Base-by-base conservation (phyloP, 306 rosid genomes). In the Coriaria nepalensis region DNA sequence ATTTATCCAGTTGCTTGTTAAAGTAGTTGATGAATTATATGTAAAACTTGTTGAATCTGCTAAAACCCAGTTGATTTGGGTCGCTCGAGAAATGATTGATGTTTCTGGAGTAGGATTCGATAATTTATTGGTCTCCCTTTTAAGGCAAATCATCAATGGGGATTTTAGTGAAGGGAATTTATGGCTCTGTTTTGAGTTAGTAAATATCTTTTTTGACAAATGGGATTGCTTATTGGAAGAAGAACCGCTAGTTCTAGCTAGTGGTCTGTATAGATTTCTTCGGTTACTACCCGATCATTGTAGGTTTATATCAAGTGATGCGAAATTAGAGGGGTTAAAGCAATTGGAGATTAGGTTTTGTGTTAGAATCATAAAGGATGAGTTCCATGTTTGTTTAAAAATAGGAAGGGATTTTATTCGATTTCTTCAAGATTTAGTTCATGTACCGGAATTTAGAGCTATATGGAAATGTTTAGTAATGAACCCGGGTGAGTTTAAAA, bases 371-470 rank as follows among this genome's bases (percentile, higher is more conserved):
- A 49, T 87, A 35, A 76, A 47, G 73, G 83, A 80, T 56, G 71
- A 80, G 47, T 87, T 87, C 53, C 67, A 55, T 49, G 35, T 83
- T 50, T 80, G 93, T 54, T 66, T 87, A 58, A 74, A 64, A 50
- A 72, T 83, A 51, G 96, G 96, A 55, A 78, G 86, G 71, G 94
- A 87, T 64, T 60, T 87, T 34, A 57, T 87, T 63, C 65, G 96
- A 29, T 58, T 87, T 45, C 52, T 83, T 53, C 87, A 82, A 65
- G 83, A 77, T 65, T 68, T 82, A 56, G 74, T 73, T 65, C 81
- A 73, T 51, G 68, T 87, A 42, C 75, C 72, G 0, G 83, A 87
- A 56, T 74, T 87, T 50, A 60, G 64, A 62, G 71, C 68, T 45
- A 59, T 82, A 59, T 83, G 75, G 86, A 72, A 78, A 64, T 93